Evolutionary conservation across 768 basidiomycete species (phyloP).

Genomic region (Mycena epipterygia): DNA sequence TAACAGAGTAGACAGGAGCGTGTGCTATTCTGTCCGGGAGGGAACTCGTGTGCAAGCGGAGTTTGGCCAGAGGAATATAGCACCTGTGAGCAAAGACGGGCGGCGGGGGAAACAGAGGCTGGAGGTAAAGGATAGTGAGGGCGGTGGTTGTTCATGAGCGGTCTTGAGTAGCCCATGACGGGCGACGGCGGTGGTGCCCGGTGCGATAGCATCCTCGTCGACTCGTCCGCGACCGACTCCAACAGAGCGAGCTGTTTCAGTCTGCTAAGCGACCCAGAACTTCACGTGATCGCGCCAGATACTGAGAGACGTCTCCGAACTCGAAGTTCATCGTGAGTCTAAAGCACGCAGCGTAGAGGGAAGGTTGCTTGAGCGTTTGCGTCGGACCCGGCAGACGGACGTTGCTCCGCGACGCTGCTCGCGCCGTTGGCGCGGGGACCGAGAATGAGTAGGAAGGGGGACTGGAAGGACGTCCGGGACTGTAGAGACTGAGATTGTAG

Average conservation of each 20-base stretch:
- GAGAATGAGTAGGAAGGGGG: constrained; percentile 35
- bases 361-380: constrained; percentile 28
- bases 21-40: constrained; percentile 26
- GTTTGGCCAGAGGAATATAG: constrained; percentile 34
- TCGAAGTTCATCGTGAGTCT: constrained; percentile 57
- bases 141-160: constrained; percentile 3
- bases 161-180: constrained; percentile 1
- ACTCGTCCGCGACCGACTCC: constrained; percentile 81
- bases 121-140: constrained; percentile 35
- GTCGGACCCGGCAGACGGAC: constrained; percentile 26
- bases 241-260: constrained; percentile 79
- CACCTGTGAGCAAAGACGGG: constrained; percentile 28
- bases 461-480: constrained; percentile 29
- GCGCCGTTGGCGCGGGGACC: constrained; percentile 27
- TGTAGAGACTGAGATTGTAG: constrained; percentile 23
- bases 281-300: constrained; percentile 68
- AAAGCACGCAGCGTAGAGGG: constrained; percentile 39
- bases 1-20: no score
- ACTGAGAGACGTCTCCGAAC: constrained; percentile 77
- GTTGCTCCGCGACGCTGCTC: constrained; percentile 18
- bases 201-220: constrained; percentile 62
- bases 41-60: not conserved
- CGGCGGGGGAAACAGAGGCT: constrained; percentile 35
- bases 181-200: constrained; percentile 32
- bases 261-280: constrained; percentile 70